Conservation (phyloP, 495 filamentous ascomycete species). For the Neurospora sp. region DNA sequence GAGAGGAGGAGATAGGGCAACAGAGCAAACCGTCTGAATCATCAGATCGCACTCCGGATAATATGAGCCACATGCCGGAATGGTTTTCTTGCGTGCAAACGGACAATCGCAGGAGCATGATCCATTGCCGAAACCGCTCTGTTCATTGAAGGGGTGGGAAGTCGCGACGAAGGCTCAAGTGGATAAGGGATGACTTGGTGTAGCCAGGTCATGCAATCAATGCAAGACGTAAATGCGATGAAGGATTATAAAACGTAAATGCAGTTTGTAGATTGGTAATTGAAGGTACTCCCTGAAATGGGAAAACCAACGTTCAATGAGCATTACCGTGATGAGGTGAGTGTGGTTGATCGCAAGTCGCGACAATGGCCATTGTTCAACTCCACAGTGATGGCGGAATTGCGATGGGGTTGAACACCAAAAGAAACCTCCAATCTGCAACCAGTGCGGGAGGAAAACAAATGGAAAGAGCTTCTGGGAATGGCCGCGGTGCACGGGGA, state of each 20-base stretch:
- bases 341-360: neutral
- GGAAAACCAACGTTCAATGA: neutral
- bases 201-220: neutral
- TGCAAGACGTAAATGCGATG: neutral
- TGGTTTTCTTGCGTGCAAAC: no score
- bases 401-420: neutral
- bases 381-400: neutral
- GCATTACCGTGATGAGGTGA: neutral
- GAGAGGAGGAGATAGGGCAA: neutral
- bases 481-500: neutral
- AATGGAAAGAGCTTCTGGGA: neutral
- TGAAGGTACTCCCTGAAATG: no score
- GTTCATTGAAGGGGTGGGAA: neutral
- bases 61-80: neutral
- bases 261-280: neutral
- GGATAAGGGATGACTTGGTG: neutral
- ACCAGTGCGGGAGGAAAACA: neutral
- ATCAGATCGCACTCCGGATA: neutral
- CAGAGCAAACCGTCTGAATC: neutral
- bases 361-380: neutral
- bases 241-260: neutral
- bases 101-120: neutral
- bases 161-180: neutral
- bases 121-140: neutral
- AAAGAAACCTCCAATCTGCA: neutral